Base-by-base conservation (phyloP, 1,284 basidiomycete genomes). In the Trametes polyzona region DNA sequence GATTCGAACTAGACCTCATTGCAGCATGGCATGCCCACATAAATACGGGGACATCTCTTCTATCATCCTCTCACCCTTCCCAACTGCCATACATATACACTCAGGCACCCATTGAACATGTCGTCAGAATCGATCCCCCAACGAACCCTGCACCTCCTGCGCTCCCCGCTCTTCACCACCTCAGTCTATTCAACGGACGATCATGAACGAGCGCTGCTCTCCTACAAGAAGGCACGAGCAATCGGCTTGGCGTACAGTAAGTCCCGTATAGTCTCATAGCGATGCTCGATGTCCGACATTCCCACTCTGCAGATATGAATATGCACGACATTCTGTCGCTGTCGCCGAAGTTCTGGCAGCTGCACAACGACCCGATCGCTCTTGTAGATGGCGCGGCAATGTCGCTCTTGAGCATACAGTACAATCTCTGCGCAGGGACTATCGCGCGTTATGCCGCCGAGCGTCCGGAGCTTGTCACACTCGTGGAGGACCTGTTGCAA, bases 361-460 rank as follows among this genome's bases (percentile, higher is more conserved):
- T 78, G 12, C 76, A 79, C 49, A 65, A 62, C n/a, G 76, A 79
- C 61, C 74, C 72, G 2, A 70, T 76, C 33, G 58, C 67, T 8
- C 50, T 63, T 4, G 44, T 76, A 32, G 78, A 81, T 58, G 74
- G 72, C 8, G 74, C 73, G 3, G 73, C 75, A 0, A 61, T 65
- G 5, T 75, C 72, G 4, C 56, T 76, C 8, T 58, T 76, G 12
- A 77, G 76, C 2, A 74, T 81, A 10, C 80, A 81, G 41, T 75
- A 74, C 56, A 81, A 81, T 53, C 69, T 79, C 5, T 69, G 67
- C 12, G 69, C 69, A 17, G 80, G 80, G 2, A 80, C 79, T 0
- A 55, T 82, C 16, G 73, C 73, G 4, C 67, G 63, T 4, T 74
- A 71, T 55, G 52, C 71, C 8, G 42, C 56, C 8, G 52, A 68